Evolutionary conservation across 225 moss, liverwort and hornwort species (phyloP).

Genomic region (Polytrichum formosum): DNA sequence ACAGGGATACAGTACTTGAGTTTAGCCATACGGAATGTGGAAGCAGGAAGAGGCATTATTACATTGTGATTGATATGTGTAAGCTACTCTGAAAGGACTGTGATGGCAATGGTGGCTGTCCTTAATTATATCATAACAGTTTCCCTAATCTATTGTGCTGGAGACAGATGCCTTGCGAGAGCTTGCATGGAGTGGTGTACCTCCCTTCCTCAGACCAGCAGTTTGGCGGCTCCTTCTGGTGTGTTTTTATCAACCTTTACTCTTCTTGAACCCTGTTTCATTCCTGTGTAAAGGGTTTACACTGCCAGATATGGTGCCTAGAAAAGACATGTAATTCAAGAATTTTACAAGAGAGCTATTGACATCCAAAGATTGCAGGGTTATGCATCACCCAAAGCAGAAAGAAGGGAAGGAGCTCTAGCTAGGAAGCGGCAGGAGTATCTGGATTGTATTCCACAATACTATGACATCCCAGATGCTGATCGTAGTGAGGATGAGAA

Average conservation of each 20-base stretch:
- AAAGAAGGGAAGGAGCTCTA: constrained; percentile 85
- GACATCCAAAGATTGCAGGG: constrained; percentile 48
- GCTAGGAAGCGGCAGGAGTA: constrained; percentile 98
- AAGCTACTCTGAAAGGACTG: too few relatives aligned
- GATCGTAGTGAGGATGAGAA: constrained; percentile 96
- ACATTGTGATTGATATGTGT: too few relatives aligned
- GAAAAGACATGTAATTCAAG: too few relatives aligned
- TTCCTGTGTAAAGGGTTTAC: neutral
- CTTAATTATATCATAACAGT: too few relatives aligned
- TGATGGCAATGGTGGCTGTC: too few relatives aligned
- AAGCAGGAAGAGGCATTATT: too few relatives aligned
- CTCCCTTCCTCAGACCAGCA: constrained; percentile 77
- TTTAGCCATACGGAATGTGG: too few relatives aligned
- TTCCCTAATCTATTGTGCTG: neutral
- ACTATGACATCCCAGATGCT: constrained; percentile 86
- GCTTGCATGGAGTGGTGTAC: constrained; percentile 98
- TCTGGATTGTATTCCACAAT: constrained; percentile 86
- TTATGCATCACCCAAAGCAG: constrained; percentile 96
- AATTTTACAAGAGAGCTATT: too few relatives aligned
- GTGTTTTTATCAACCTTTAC: constrained; percentile 15
- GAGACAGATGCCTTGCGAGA: constrained; percentile 87
- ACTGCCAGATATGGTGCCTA: neutral
- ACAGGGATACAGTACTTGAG: neutral
- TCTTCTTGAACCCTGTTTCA: neutral
- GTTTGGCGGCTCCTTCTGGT: constrained; percentile 99